Base-by-base conservation (phyloP, 2,329 filamentous ascomycete species). In the Pleurostoma richardsiae region DNA sequence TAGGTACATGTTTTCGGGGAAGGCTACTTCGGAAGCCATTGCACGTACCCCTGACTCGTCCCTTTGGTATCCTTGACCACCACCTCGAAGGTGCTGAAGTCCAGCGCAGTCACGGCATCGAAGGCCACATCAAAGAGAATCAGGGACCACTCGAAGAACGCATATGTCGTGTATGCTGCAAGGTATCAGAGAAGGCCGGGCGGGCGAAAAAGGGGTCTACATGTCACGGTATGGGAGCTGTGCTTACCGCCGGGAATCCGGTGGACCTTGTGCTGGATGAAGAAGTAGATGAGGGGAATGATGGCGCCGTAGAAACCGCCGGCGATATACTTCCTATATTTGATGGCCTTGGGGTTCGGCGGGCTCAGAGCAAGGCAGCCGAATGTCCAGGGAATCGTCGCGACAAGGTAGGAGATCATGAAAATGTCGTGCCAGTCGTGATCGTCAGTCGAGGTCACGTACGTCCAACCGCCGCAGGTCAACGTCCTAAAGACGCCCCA, bases 401-500 rank as follows among this genome's bases (percentile, higher is more conserved):
- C 87, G 41, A 99, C 85, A 47, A 99, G 76, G 67, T 99, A 99
- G 10, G 90, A 95, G 57, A 99, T 96, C 94, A 99, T 99, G 66
- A 99, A 92, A 52, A 97, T 92, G 62, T 99, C 94, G 66, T 99
- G 94, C 91, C 90, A 97, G 68, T 95, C 84, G 67, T 99, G 94
- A 65, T 97, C 90, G 64, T 99, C 94, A 40, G 94, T 99, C 52
- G 94, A 97, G 29, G 94, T 99, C 51, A 99, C 84, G 67, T 97
- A 99, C 45, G 94, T 96, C 92, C 94, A 99, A 49, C 94, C 94
- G 57, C 92, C 94, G 62, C 94, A 99, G 4, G 90, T 96, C 49
- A 97, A 71, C 7, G 92, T 96, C 58, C 94, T 83, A 61, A 97
- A 85, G 44, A 96, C 56, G 47, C 94, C 94, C 57, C 88, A 84